Evolutionary conservation across 148 eudicot genomes (phyloP), one percentile per base, ranked within the genome.

Genomic region (Silene conica): DNA sequence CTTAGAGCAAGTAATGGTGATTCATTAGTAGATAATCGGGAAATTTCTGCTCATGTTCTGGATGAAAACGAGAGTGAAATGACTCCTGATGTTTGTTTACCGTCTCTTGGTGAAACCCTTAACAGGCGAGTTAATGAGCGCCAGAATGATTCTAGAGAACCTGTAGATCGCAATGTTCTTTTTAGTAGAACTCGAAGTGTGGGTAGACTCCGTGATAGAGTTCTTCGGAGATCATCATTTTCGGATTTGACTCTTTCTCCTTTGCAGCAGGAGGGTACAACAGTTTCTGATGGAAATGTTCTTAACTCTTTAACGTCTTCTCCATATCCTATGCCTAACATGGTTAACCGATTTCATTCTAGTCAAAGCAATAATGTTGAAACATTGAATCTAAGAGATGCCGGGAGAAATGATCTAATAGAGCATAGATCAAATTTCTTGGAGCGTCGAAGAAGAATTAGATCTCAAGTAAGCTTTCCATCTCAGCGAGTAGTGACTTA

Each of bases 201-300:
- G 77, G 98, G 98, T 82, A 90, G 98, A 78, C 98, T 95, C 34
- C 96, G 98, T 75, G 97, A 92, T 72, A 83, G 98, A 80, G 97
- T 92, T 83, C 92, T 89, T 50, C 91, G 90, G 3, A 84, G 96
- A 80, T 80, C 93, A 68, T 85, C 93, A 21, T 79, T 85, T 83
- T 81, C 94, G 48, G 90, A 90, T 60, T 78, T 81, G 68, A 77
- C 84, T 74, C 83, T 86, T 70, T 84, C 84, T 74, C 83, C 93
- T 57, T 79, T 79, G 76, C 89, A 80, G 72, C 87, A 78, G 54
- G 96, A 87, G 57, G 78, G 83, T 66, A 77, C 77, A 50, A 73
- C 58, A 63, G 74, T 76, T 64, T 73, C 87, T 13, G 85, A 82
- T 75, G 91, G 75, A 76, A 84, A 77, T 84, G 54, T 71, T 73